These are phyloP conservation scores for Chlorella sp. DNA, from an alignment of 139 green algal species.

Conservation along the genomic window DNA sequence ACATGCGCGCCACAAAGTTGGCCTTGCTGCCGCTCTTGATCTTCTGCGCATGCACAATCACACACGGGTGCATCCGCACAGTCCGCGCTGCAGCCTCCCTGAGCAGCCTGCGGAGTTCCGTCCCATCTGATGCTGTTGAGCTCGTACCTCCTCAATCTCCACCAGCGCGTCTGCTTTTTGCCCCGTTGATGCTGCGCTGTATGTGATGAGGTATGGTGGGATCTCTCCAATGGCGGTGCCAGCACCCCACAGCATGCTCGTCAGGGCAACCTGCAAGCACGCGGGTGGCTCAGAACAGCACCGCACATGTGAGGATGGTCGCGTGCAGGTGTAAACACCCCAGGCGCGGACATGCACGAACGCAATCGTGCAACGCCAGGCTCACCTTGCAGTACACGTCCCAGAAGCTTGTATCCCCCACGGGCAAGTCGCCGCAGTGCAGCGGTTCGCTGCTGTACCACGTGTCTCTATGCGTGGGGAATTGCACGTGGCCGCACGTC, in stretches of 20 bases:
- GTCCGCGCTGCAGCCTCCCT: neutral
- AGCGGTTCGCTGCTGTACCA: slow-evolving; percentile 75
- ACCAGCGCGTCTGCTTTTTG: slow-evolving; percentile 28
- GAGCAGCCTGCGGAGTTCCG: no score
- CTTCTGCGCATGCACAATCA: neutral
- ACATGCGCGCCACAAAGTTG: neutral
- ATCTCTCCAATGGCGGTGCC: slow-evolving; percentile 90
- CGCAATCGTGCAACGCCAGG: no score
- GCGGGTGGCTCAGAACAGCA: neutral
- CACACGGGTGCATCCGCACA: neutral
- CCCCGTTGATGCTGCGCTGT: slow-evolving; percentile 67
- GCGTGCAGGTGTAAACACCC: no score
- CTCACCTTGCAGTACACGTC: slow-evolving; percentile 52
- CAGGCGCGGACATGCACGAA: no score
- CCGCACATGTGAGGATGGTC: no score
- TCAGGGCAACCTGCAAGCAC: slow-evolving; percentile 48
- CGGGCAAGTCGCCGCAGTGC: slow-evolving; percentile 44
- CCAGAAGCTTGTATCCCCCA: slow-evolving; percentile 33
- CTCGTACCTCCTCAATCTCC: slow-evolving; percentile 52
- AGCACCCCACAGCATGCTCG: slow-evolving; percentile 74
- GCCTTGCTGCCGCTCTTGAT: neutral
- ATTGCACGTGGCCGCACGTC: slow-evolving; percentile 69
- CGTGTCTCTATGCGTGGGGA: slow-evolving; percentile 63
- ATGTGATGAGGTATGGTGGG: slow-evolving; percentile 81
- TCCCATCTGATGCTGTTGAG: no score